Percentiles rank a stretch among this genome's conserved stretches.
Evolutionary conservation across 352 stramenopile species (phyloP).

Genomic region (Nothophytophthora sp.): DNA sequence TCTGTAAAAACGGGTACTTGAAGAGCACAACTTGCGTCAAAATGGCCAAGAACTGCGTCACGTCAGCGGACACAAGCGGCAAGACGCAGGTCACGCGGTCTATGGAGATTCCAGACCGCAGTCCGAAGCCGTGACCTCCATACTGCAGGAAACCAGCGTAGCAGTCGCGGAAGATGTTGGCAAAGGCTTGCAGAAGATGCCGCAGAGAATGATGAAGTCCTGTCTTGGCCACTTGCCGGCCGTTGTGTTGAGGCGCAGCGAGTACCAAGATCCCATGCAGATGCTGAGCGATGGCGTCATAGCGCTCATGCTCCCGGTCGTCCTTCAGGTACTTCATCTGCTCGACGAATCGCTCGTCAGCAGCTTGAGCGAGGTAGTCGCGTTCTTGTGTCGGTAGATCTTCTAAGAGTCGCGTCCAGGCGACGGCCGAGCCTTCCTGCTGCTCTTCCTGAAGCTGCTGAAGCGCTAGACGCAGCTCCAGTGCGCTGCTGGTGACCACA

Average conservation of each 20-base stretch:
- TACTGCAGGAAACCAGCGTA: constrained; percentile 35
- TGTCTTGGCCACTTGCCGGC: constrained; percentile 40
- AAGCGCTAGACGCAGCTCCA: constrained; percentile 15
- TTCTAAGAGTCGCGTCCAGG: constrained; percentile 45
- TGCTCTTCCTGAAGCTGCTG: not conserved
- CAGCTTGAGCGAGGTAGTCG: constrained; percentile 50
- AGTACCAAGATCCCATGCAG: constrained; percentile 39
- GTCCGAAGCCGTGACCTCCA: constrained; percentile 10
- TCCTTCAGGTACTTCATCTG: constrained; percentile 63
- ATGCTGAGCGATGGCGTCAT: constrained; percentile 39
- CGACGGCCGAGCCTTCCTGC: not conserved
- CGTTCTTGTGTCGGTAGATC: constrained; percentile 43
- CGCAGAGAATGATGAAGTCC: constrained; percentile 45
- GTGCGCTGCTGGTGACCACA: constrained; percentile 37
- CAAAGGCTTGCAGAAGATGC: constrained; percentile 51
- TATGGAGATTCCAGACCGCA: constrained; percentile 1
- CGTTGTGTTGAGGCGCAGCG: constrained; percentile 36
- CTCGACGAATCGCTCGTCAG: constrained; percentile 62
- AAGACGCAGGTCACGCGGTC: constrained; percentile 30
- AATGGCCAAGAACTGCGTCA: constrained; percentile 53
- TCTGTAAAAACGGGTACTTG: constrained; percentile 44
- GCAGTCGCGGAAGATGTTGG: constrained; percentile 43
- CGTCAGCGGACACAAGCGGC: constrained; percentile 47
- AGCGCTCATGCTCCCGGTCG: constrained; percentile 25
- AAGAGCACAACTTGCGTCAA: constrained; percentile 56